Evolutionary conservation across 768 basidiomycete genomes (phyloP), one percentile per base, ranked within the genome.

Genomic region (Suillus subalutaceus): DNA sequence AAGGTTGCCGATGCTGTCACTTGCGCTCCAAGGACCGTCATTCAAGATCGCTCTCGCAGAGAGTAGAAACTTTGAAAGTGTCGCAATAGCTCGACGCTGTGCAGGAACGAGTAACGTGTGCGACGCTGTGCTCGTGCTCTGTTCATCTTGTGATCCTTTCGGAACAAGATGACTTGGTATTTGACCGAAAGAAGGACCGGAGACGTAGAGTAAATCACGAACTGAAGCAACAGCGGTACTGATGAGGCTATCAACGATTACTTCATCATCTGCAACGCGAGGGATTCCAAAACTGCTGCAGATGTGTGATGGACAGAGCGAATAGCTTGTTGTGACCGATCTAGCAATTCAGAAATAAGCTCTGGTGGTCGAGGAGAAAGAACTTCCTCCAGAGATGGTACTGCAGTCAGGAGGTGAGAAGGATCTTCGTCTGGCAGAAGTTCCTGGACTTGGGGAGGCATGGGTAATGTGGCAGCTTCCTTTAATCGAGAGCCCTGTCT

Each of bases 51-150:
- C 94, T 35, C 95, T 89, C 1, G 92, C 89, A 12, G 92, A 93
- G 2, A 96, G 83, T 41, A 96, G 90, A 37, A 97, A 86, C 73
- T 95, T 91, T 44, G 93, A 95, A 4, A 96, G 83, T 0, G 93
- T 94, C 0, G 93, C 92, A 5, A 93, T 91, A 23, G 94, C 89
- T 66, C 92, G 92, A 62, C 93, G 84, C 67, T 93, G 92, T 1
- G 89, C 88, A 2, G 90, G 89, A 74, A 93, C 90, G 20, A 94
- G 78, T 4, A 89, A 79, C 5, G 86, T 81, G 65, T 86, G 84
- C 6, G 85, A 79, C 6, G 82, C 76, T 26, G 83, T 74, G 13
- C 75, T 74, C 4, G 81, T 66, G 37, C 44, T 65, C 6, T 66
- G 67, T 59, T 35, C 61, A 35, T 69, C 72, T 6, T 43, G 23